Evolutionary conservation across 2,329 filamentous ascomycete species (phyloP), one percentile per base, ranked within the genome.

Genomic region (Hirsutella rhossiliensis): DNA sequence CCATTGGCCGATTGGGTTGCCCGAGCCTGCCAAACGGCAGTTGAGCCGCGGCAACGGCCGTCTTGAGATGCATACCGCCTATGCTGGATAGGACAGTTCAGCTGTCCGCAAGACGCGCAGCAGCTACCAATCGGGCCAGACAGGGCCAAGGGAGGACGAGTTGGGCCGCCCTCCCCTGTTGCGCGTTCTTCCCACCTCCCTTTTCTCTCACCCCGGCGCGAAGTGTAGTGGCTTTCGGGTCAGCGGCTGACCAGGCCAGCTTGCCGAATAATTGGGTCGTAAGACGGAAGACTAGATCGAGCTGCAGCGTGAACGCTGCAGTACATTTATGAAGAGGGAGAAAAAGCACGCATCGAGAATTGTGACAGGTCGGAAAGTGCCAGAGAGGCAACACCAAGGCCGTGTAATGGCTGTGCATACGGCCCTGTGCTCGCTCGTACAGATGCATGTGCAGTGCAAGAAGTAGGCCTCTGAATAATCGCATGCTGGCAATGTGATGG

Each of bases 21-120:
- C 8, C 18, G 13, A 36, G 18, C 15, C 19, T 23, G 13, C 42
- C 42, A 30, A 39, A 30, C 42, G 42, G 42, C 42, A 43, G 42
- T 43, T 43, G 36, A 39, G 28, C 36, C 23, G 42, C 36, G 28
- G 34, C 37, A 30, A 31, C 18, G 31, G 27, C 42, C 42, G 36
- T 23, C 37, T 34, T 23, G 23, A 30, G 27, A 12, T 38, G 41
- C 41, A 43, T 43, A 43, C 41, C 42, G 36, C 42, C 28, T 30
- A 43, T 13, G 17, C 38, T 39, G 29, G 42, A 29, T 19, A 32
- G 9, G n/a, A 32, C 27, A 18, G 7, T 39, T 39, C 37, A 39
- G 37, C 37, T 20, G 37, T 38, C 37, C 18, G 37, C 37, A 19
- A 18, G 18, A 38, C 37, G 19, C 12, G 37, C 17, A 19, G 19